Evolutionary conservation across 2,329 filamentous ascomycete species (phyloP).

Genomic region (Penicillium frequentans): DNA sequence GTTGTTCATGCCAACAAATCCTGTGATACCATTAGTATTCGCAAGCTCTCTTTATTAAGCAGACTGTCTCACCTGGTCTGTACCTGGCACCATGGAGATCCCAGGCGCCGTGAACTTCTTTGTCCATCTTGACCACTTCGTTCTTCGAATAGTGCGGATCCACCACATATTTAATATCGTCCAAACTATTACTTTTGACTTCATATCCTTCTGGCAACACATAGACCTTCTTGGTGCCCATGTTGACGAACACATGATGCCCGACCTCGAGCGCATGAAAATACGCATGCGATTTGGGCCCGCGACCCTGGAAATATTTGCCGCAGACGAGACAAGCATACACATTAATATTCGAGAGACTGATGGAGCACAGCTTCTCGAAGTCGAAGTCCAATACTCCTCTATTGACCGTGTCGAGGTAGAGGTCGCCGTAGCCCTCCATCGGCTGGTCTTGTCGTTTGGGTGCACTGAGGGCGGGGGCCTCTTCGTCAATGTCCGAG

Average conservation of each 20-base stretch:
- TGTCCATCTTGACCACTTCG: constrained; percentile 80
- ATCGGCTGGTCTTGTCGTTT: constrained; percentile 73
- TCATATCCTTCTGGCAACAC: constrained; percentile 90
- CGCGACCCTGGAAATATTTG: constrained; percentile 95
- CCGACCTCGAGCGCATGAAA: constrained; percentile 94
- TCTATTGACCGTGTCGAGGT: constrained; percentile 95
- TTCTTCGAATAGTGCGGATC: constrained; percentile 81
- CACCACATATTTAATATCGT: constrained; percentile 97
- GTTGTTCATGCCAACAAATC: constrained; percentile 99
- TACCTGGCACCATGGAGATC: constrained; percentile 84
- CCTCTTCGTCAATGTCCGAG: constrained; percentile 39
- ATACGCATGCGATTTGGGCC: constrained; percentile 92
- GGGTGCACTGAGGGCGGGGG: constrained; percentile 37
- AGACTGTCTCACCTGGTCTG: constrained; percentile 60
- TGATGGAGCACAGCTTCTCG: constrained; percentile 95
- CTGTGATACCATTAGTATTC: constrained; percentile 23
- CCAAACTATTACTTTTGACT: constrained; percentile 88
- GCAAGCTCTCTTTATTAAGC: background rate
- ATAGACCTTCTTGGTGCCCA: constrained; percentile 60
- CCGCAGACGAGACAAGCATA: constrained; percentile 97
- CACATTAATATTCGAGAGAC: constrained; percentile 96
- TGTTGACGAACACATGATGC: constrained; percentile 98
- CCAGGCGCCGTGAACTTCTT: constrained; percentile 59
- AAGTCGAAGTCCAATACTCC: constrained; percentile 96
- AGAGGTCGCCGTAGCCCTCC: constrained; percentile 90